Evolutionary conservation across 2,329 filamentous ascomycete genomes (phyloP), one percentile per base, ranked within the genome.

Genomic region (Pyrenophora teres): DNA sequence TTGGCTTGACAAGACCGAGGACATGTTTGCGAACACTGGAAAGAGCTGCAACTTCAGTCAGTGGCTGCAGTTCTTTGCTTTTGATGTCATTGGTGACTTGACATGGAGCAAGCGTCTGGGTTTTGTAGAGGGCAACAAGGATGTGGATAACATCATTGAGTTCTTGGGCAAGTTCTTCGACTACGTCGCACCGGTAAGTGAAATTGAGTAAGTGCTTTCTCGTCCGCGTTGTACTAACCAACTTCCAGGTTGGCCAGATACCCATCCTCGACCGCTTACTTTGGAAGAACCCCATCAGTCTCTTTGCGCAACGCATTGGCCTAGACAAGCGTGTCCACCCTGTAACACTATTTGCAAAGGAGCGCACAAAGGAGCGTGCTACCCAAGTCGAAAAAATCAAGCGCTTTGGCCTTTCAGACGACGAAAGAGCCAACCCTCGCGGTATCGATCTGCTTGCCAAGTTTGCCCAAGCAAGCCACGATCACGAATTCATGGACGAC

Each of bases 61-160:
- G 50, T 92, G 89, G 89, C 75, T 92, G 50, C 89, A 92, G 65
- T 92, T 86, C 68, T 92, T 89, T 61, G 89, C 89, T 0, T 92
- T 92, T 64, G 89, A 92, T 66, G 88, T 92, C 12, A 91, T 91
- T 56, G 88, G 88, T 5, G 86, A 89, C 55, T 83, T 92, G 64
- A 91, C 88, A 0, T 92, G 89, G 74, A 86, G 84, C 69, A 89
- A 89, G 69, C 80, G 87, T 0, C 81, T 91, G 51, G 89, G 89
- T 0, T 92, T 92, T 59, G 75, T 92, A 2, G 88, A 92, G 70
- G 81, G 83, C 66, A 87, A 90, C 43, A 80, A 86, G 65, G 89
- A 92, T 56, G 84, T 92, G 10, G 87, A 90, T 56, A 87, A 87
- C 0, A 91, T 92, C 44, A 81, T 92, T 4, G 76, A 72, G 0